Evolutionary conservation across 345 rosid genomes (phyloP).

Genomic region (Rhodamnia rubescens): DNA sequence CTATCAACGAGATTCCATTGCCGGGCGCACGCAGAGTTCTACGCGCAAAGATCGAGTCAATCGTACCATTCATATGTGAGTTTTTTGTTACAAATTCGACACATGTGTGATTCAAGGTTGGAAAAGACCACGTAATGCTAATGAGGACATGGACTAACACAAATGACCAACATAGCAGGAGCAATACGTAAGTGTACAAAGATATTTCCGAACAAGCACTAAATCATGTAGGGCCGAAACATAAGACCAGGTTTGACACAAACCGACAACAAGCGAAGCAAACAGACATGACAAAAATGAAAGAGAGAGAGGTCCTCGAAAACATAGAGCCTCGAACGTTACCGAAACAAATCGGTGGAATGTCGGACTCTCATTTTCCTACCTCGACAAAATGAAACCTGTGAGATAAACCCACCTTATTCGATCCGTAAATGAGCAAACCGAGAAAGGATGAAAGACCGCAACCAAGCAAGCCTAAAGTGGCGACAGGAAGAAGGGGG

Average conservation of each 20-base stretch:
- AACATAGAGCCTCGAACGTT: not conserved
- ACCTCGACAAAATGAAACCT: not conserved
- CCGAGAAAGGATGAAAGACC: not conserved
- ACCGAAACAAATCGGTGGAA: not conserved
- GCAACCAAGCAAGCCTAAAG: not conserved
- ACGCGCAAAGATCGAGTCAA: not conserved
- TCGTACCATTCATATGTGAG: too few species aligned
- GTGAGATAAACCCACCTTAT: not conserved
- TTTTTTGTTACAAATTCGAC: not conserved
- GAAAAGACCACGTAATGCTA: not conserved
- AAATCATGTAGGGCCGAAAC: too few species aligned
- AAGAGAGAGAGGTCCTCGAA: not conserved
- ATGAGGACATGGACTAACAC: too few species aligned
- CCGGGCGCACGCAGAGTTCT: not conserved
- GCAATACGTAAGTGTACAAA: too few species aligned
- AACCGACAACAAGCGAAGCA: too few species aligned
- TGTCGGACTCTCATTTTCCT: not conserved
- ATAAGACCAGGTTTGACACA: too few species aligned
- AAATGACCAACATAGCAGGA: too few species aligned
- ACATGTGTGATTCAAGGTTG: not conserved
- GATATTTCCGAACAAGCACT: too few species aligned
- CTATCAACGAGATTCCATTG: not conserved
- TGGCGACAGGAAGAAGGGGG: fast-evolving
- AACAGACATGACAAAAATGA: too few species aligned
- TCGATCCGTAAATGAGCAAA: not conserved